phyloP scores from a whole-genome alignment of 106 monocot genomes.

The Acorus gramineus region DNA sequence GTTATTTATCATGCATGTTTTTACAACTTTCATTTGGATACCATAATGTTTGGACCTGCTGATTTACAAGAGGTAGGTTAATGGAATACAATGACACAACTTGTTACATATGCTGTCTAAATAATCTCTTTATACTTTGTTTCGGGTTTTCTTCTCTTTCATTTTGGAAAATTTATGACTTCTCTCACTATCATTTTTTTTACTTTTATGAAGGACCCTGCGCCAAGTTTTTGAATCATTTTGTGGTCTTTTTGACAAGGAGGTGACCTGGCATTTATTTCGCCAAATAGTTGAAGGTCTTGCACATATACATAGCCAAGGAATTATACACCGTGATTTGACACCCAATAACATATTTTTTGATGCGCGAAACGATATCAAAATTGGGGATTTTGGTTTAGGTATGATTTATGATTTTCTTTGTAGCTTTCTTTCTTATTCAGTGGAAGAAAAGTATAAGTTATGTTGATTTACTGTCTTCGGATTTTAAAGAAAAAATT shows the following conservation, averaged over 20 bases:
- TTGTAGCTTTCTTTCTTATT: not conserved
- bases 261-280: conserved; percentile 80
- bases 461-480: no score
- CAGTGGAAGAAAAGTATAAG: no score
- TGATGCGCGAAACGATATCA: conserved; percentile 94
- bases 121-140: not conserved
- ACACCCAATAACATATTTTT: conserved; percentile 97
- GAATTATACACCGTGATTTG: conserved; percentile 95
- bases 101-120: not conserved
- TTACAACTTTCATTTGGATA: no score
- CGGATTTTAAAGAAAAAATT: no score
- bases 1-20: no score
- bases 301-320: conserved; percentile 94
- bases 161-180: not conserved
- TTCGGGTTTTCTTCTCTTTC: not conserved
- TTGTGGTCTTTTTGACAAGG: conserved; percentile 53
- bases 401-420: conserved; percentile 33
- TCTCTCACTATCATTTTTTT: not conserved
- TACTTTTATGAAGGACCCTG: conserved; percentile 52
- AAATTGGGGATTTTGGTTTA: conserved; percentile 98
- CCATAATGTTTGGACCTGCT: no score
- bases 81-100: no score
- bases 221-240: conserved; percentile 70
- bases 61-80: no score
- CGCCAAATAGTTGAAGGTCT: conserved; percentile 99